Base-by-base conservation (phyloP, 768 basidiomycete genomes). In the Lentinula sp. region DNA sequence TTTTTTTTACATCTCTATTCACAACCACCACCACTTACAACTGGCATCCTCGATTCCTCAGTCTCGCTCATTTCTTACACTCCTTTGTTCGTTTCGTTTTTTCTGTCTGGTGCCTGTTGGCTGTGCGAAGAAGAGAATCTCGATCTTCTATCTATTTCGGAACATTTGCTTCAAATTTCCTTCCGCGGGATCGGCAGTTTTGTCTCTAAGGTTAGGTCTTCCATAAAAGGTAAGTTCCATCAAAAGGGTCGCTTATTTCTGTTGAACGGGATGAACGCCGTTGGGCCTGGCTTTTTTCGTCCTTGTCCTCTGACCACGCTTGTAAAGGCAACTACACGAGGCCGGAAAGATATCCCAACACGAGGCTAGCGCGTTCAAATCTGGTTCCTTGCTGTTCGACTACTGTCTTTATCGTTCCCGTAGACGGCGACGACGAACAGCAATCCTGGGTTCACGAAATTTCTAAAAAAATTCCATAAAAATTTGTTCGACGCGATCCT, bases 241-340 rank as follows among this genome's bases (percentile, higher is more conserved):
- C 46, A 48, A 48, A 18, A 48, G 20, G 23, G 37, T 58, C 57
- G 23, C 43, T 58, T 43, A 48, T 58, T 58, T 46, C 23, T 32
- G 33, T 56, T 56, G 37, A 23, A 53, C 55, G 36, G 55, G 39
- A 20, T 58, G 57, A 58, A 58, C 33, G 41, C 37, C 50, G 41
- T 46, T 48, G 39, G 39, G 4, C 45, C 23, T 48, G 57, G 66
- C 56, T 62, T 64, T 64, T 59, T 61, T 62, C 32, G 28, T 51
- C 61, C 59, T 59, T 64, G 52, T 67, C 63, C 65, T 61, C 70
- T 70, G 49, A 65, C 65, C 68, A 67, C 68, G 68, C 74, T 72
- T 68, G 71, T 73, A 74, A 51, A 78, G 76, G 71, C 70, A 76
- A 73, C 71, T 65, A 75, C 80, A 81, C 80, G 80, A 81, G 79